Conservation (phyloP, 805 yeast species). For the Yamadazyma takamatsuzukensis region DNA sequence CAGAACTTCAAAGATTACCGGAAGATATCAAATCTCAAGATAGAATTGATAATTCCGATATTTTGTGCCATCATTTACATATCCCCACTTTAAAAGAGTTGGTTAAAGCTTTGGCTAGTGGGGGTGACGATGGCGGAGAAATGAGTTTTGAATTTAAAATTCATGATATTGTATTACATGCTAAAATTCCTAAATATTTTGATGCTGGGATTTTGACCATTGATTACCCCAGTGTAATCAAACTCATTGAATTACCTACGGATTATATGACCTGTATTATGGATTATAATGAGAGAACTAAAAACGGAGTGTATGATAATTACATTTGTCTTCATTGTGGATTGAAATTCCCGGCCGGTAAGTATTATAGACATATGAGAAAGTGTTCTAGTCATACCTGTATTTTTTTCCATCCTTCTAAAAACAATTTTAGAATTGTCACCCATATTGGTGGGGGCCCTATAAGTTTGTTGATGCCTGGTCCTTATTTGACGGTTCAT, state of each 20-base stretch:
- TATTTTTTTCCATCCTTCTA: slow-evolving; percentile 24
- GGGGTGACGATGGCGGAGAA: slow-evolving; percentile 1
- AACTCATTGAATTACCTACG: slow-evolving; percentile 50
- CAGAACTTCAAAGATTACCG: slow-evolving; percentile 15
- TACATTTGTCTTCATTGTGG: slow-evolving; percentile 38
- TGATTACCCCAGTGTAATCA: slow-evolving; percentile 54
- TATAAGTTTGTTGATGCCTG: slow-evolving; percentile 39
- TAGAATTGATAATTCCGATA: slow-evolving; percentile 17
- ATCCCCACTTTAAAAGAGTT: slow-evolving; percentile 22
- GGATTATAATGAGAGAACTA: slow-evolving; percentile 15
- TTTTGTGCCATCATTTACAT: slow-evolving; percentile 21
- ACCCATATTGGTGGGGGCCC: slow-evolving; percentile 23
- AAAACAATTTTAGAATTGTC: slow-evolving; percentile 22
- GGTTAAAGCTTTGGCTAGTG: slow-evolving; percentile 8
- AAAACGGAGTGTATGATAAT: slow-evolving; percentile 17
- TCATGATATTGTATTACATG: slow-evolving; percentile 19
- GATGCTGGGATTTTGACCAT: slow-evolving; percentile 23
- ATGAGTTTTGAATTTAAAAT: slow-evolving; percentile 22
- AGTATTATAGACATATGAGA: slow-evolving; percentile 22
- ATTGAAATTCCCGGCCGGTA: slow-evolving; percentile 13
- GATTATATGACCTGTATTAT: slow-evolving; percentile 27
- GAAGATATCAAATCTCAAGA: slow-evolving; percentile 14
- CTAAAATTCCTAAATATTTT: slow-evolving; percentile 23
- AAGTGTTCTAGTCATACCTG: slow-evolving; percentile 21
- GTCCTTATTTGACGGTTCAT: slow-evolving; percentile 71